Evolutionary conservation across 371 early-diverging fungal genomes (phyloP).

Genomic region (Zancudomyces culisetae): DNA sequence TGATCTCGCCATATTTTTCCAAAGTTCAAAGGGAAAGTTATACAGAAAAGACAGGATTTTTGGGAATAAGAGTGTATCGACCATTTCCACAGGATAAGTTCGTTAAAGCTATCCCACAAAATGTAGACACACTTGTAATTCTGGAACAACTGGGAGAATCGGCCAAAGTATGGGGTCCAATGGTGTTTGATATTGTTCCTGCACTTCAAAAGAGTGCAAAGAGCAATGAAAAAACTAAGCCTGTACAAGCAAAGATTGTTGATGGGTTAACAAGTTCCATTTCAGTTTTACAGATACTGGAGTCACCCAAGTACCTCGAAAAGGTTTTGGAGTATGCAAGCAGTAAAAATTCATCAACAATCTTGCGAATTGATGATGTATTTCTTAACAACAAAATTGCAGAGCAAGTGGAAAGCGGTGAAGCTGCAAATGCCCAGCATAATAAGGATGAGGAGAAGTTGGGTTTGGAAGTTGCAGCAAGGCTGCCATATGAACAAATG

Average conservation of each 20-base stretch:
- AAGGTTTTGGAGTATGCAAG: not conserved
- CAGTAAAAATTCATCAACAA: not conserved
- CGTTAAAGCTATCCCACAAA: slow-evolving; percentile 30
- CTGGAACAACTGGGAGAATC: slow-evolving; percentile 43
- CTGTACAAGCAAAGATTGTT: slow-evolving; percentile 8
- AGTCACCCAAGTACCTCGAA: not conserved
- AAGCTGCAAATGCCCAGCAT: slow-evolving; percentile 10
- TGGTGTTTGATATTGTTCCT: slow-evolving; percentile 55
- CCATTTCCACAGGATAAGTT: slow-evolving; percentile 40
- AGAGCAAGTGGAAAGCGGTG: slow-evolving; percentile 16
- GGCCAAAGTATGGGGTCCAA: slow-evolving; percentile 48
- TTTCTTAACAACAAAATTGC: slow-evolving; percentile 6
- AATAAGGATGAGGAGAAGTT: not conserved
- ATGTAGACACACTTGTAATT: slow-evolving; percentile 38
- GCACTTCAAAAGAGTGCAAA: slow-evolving; percentile 34
- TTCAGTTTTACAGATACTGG: slow-evolving; percentile 5
- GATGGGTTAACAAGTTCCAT: slow-evolving; percentile 27
- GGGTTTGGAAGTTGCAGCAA: slow-evolving; percentile 10
- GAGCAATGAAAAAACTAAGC: slow-evolving; percentile 4
- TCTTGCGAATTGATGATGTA: not conserved
- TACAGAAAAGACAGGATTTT: slow-evolving; percentile 19
- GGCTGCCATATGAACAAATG: slow-evolving; percentile 62
- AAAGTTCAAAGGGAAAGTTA: not conserved
- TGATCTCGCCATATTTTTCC: not conserved
- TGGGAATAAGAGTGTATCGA: slow-evolving; percentile 42